Evolutionary conservation across 1,284 basidiomycete genomes (phyloP), one percentile per base, ranked within the genome.

Genomic region (Apiotrichum domesticum): DNA sequence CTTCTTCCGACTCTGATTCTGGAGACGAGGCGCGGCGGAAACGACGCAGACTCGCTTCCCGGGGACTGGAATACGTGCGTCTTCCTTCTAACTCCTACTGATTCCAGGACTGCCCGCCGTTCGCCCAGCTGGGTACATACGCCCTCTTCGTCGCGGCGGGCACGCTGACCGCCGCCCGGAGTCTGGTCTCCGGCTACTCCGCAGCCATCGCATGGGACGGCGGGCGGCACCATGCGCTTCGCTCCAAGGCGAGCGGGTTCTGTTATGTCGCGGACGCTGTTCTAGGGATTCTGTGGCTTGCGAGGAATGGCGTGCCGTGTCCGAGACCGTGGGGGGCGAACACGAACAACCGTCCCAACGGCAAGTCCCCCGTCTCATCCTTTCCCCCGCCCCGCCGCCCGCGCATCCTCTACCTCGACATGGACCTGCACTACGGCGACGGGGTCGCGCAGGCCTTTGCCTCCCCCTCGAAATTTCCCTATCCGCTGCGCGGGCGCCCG

Each of bases 211-310:
- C 83, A 65, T 96, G 89, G 88, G 88, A 89, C 62, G 88, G 89
- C 7, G 88, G 90, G 47, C 55, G 78, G 48, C 77, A 77, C 66
- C 76, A 77, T 53, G 72, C 75, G 0, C 59, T 66, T 35, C 82
- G 87, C 81, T 85, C 69, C 64, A 80, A 79, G 51, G 90, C 90
- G 0, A 85, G 87, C 3, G 94, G 93, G 0, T 97, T 92, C 75
- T 97, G 93, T 77, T 97, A 96, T 71, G 85, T 96, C 34, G 90
- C 91, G 4, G 94, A 97, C 71, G 86, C 87, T 54, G 84, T 92
- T 2, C 81, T 97, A 0, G 87, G 87, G 0, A 84, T 94, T 53
- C 63, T 72, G 59, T 51, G 63, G n/a, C 57, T 70, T 1, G 43
- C 54, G 6, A 61, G 67, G 35, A 59, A 67, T 39, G 71, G 67